A percentile compares a stretch with the other conserved stretches of the same genome.
Evolutionary conservation across 257 asterid species (phyloP).

Genomic region (Solanum pinnatisectum): DNA sequence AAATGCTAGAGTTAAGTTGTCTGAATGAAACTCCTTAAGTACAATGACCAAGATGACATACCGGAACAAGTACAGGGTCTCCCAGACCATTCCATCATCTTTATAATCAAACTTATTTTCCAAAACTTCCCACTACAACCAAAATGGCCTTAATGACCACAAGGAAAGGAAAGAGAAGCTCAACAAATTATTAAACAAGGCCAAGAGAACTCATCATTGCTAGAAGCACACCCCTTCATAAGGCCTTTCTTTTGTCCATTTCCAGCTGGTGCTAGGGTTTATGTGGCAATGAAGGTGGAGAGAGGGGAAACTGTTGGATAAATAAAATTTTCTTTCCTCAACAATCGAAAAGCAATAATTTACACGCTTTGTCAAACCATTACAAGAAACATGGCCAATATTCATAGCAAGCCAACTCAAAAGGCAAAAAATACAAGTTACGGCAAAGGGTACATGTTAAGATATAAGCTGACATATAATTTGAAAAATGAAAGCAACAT

Average conservation of each 20-base stretch:
- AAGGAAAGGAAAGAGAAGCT: neutral
- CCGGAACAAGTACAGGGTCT: neutral
- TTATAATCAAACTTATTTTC: neutral
- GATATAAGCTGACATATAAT: neutral
- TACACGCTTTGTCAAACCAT: neutral
- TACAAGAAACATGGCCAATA: neutral
- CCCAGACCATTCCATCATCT: neutral
- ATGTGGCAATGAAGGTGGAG: neutral
- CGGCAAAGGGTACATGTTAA: neutral
- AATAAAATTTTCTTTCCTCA: neutral
- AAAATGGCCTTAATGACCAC: neutral
- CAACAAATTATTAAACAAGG: neutral
- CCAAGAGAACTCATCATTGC: neutral
- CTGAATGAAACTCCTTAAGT: neutral
- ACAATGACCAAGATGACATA: neutral
- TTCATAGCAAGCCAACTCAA: neutral
- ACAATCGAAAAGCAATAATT: neutral
- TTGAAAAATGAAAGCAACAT: conserved; percentile 5
- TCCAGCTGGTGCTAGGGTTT: neutral
- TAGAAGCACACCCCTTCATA: neutral
- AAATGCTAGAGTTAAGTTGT: neutral
- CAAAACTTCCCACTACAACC: neutral
- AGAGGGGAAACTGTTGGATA: neutral
- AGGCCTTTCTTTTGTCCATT: neutral
- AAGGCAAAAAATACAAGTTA: neutral